These are phyloP conservation scores for Ottelia alismoides DNA, from an alignment of 106 monocot genomes.

Conservation along the genomic window DNA sequence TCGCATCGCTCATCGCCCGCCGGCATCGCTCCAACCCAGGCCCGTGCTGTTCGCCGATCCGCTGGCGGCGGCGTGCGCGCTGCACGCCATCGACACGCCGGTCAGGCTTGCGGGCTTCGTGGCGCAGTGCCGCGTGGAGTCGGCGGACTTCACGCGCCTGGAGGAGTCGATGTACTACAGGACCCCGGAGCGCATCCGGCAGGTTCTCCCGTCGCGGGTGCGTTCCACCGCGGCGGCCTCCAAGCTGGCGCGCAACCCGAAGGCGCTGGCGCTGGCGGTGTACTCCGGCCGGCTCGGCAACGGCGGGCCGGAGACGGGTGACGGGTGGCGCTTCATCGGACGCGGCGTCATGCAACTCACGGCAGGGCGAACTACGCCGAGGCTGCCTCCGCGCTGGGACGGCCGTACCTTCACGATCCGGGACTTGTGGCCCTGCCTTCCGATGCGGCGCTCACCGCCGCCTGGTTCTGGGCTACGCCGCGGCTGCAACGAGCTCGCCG, in stretches of 20 bases:
- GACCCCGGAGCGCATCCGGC: not conserved
- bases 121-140: not conserved
- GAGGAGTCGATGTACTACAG: not conserved
- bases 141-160: not conserved
- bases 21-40: not conserved
- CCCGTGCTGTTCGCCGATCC: not conserved
- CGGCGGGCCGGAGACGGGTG: not conserved
- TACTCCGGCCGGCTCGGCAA: not conserved
- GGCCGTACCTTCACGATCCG: not conserved
- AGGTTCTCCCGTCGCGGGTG: not conserved
- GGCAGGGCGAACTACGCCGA: too few relatives aligned
- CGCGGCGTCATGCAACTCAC: not conserved
- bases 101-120: not conserved
- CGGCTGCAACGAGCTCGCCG: not conserved
- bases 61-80: not conserved
- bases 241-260: not conserved
- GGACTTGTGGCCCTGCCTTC: not conserved
- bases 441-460: too few relatives aligned
- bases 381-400: too few relatives aligned
- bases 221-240: not conserved
- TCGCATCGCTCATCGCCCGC: too few relatives aligned
- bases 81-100: not conserved
- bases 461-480: not conserved
- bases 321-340: not conserved
- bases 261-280: not conserved